These are phyloP conservation scores for Apiospora phragmitis DNA, from an alignment of 2,329 filamentous ascomycete genomes.

Conservation along the genomic window DNA sequence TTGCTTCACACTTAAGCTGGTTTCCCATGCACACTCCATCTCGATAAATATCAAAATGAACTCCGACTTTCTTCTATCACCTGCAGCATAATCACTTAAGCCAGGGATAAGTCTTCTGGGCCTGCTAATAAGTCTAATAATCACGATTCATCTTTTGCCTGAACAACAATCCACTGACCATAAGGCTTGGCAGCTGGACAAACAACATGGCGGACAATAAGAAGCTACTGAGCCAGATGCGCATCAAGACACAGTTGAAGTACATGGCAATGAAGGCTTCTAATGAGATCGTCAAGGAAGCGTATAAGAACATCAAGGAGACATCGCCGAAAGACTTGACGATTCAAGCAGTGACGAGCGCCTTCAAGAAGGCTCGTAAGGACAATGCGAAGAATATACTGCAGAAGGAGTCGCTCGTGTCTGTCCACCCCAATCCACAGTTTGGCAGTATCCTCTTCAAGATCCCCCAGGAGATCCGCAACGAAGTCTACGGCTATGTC, in stretches of 20 bases:
- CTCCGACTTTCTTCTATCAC: no score
- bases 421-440: background rate
- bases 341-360: background rate
- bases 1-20: no score
- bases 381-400: background rate
- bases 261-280: background rate
- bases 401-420: background rate
- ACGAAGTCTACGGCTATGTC: background rate
- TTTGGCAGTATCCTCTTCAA: background rate
- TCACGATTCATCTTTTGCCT: no score
- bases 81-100: no score
- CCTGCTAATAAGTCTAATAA: no score
- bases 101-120: no score
- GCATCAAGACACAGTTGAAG: background rate
- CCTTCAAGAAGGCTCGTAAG: background rate
- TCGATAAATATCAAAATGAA: no score
- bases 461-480: background rate
- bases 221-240: background rate
- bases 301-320: background rate
- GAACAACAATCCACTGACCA: no score
- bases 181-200: no score
- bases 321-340: background rate
- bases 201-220: background rate
- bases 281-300: background rate
- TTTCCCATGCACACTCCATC: no score